Percentiles rank a stretch among this genome's conserved stretches.
phyloP scores from a whole-genome alignment of 225 moss, liverwort and hornwort genomes.

The Polytrichum commune region DNA sequence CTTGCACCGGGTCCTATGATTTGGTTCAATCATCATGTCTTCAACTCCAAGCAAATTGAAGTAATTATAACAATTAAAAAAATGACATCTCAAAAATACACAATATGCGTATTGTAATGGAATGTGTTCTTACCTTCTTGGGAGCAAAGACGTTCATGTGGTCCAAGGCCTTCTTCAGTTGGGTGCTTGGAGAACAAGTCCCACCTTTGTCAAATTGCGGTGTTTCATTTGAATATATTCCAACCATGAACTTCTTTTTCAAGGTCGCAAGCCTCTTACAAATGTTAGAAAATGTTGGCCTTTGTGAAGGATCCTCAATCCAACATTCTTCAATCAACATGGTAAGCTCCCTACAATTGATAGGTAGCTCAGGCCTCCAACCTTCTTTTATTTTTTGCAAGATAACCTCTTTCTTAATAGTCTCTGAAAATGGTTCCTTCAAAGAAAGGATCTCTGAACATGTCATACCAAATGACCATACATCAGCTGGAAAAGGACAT shows the following conservation, averaged over 20 bases:
- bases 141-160: no score
- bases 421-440: neutral
- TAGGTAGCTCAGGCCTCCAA: neutral
- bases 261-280: neutral
- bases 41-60: neutral
- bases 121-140: no score
- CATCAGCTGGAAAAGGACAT: neutral
- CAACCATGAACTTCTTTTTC: neutral
- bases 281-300: constrained; percentile 3
- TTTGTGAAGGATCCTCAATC: neutral
- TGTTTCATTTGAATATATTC: neutral
- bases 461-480: neutral
- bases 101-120: no score
- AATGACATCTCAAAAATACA: no score
- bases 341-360: neutral
- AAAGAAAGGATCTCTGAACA: neutral
- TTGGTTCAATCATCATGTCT: neutral
- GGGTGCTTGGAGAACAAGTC: no score
- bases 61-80: neutral
- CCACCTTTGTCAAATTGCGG: no score
- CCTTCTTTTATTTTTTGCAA: neutral
- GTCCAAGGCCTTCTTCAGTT: no score
- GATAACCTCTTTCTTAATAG: no score
- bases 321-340: constrained; percentile 1
- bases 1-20: neutral